Evolutionary conservation across 139 green algal genomes (phyloP), one percentile per base, ranked within the genome.

Genomic region (Chlorella sp.): DNA sequence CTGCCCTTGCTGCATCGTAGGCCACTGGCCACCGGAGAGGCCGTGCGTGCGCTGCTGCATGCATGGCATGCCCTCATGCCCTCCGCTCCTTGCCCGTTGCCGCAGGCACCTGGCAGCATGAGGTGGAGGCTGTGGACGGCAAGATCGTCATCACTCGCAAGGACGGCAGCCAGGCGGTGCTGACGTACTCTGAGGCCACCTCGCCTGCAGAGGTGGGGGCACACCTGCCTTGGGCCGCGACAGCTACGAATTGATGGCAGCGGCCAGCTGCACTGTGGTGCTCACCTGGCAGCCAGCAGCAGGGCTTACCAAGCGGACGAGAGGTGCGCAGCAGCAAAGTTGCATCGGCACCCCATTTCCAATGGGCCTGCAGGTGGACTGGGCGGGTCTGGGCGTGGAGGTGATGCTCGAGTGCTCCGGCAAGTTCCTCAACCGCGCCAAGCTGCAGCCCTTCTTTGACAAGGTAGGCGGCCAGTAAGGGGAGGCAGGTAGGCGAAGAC

Each of bases 361-460:
- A 24, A 44, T 41, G 3, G n/a, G 17, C 60, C 64, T 54, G 43
- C 87, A 91, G 85, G 20, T 91, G 13, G 62, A 77, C 60, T 93
- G 86, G 84, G 83, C 60, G 2, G 83, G 38, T 19, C 40, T 87
- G 56, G 82, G 72, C 0, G 81, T 92, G 22, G 86, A 93, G 26
- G 77, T 96, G 38, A 89, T 95, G n/a, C 76, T 94, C 44, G 93
- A 96, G 80, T 94, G 89, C 82, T 92, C 92, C 6, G 94, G 95
- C 34, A 89, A 88, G 40, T 95, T 96, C 86, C 89, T 97, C 1
- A 96, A 85, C 0, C 79, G 89, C 14, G 79, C 67, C 43, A 67
- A 81, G 56, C 85, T 94, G 58, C 88, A 94, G 86, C 93, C 92
- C 26, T 96, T 95, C 85, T 95, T 98, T 89, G 88, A 94, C 56